phyloP scores from a whole-genome alignment of 352 stramenopile species.

The Albugo laibachii region DNA sequence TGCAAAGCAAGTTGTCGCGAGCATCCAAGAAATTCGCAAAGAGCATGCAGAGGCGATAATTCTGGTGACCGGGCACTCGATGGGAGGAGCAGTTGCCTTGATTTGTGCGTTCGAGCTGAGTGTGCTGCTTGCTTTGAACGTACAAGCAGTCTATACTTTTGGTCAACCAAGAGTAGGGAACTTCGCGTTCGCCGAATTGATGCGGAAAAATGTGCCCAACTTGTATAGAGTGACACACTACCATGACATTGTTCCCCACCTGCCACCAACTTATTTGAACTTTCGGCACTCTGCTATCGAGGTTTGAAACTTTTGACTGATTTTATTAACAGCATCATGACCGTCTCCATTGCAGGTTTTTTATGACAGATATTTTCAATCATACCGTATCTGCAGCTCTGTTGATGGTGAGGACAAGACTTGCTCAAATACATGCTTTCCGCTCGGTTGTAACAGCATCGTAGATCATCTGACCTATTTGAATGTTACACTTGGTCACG shows the following conservation, averaged over 20 bases:
- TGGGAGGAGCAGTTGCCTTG: slow-evolving; percentile 45
- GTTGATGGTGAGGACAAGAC: slow-evolving; percentile 34
- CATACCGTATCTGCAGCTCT: slow-evolving; percentile 32
- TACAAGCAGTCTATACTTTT: slow-evolving; percentile 46
- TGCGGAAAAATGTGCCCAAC: slow-evolving; percentile 30
- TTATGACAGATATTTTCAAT: slow-evolving; percentile 57
- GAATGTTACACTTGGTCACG: slow-evolving; percentile 77
- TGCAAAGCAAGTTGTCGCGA: slow-evolving; percentile 19
- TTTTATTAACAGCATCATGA: too few species aligned
- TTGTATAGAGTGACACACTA: slow-evolving; percentile 62
- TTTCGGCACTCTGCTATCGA: slow-evolving; percentile 26
- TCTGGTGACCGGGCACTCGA: slow-evolving; percentile 53
- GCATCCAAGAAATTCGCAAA: slow-evolving; percentile 13
- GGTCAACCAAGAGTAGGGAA: slow-evolving; percentile 63
- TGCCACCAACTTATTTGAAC: slow-evolving; percentile 55
- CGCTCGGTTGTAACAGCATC: slow-evolving; percentile 59
- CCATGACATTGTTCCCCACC: slow-evolving; percentile 55
- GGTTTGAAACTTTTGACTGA: too few species aligned
- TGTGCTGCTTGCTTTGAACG: slow-evolving; percentile 30
- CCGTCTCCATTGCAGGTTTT: slow-evolving; percentile 24
- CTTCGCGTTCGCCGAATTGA: slow-evolving; percentile 25
- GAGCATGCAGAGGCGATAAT: slow-evolving; percentile 23
- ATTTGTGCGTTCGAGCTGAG: slow-evolving; percentile 61
- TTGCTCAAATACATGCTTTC: slow-evolving; percentile 52
- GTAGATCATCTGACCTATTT: slow-evolving; percentile 74